Evolutionary conservation across 2,329 filamentous ascomycete species (phyloP).

Genomic region (Ophiostoma himal-ulmi): DNA sequence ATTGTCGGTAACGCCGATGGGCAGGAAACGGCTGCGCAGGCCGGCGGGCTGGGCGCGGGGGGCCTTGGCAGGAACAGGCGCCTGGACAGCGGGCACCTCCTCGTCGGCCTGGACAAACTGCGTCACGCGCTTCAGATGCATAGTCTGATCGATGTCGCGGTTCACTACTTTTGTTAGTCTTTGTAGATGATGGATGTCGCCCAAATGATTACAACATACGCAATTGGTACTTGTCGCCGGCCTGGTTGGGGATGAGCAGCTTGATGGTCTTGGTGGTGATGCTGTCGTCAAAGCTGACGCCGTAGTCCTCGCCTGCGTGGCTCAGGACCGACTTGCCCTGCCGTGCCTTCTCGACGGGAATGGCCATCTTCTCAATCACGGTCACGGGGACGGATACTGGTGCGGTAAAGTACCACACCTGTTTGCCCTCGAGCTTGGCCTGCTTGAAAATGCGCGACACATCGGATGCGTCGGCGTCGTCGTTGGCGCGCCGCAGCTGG

Average conservation of each 20-base stretch:
- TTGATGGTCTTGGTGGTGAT: constrained; percentile 48
- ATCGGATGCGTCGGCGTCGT: constrained; percentile 40
- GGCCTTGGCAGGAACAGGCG: constrained; percentile 43
- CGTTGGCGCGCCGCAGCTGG: constrained; percentile 46
- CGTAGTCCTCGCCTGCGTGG: constrained; percentile 59
- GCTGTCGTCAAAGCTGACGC: constrained; percentile 48
- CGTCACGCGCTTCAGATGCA: constrained; percentile 61
- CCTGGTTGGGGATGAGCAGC: constrained; percentile 54
- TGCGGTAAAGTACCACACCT: constrained; percentile 75
- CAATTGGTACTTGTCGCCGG: constrained; percentile 48
- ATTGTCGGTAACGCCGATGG: constrained; percentile 49
- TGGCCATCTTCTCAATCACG: constrained; percentile 58
- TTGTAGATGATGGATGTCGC: not conserved
- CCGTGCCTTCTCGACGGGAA: constrained; percentile 51
- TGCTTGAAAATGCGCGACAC: constrained; percentile 52
- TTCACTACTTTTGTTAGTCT: constrained; percentile 35
- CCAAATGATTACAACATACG: constrained; percentile 39
- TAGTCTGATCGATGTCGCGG: constrained; percentile 49
- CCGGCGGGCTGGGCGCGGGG: constrained; percentile 61
- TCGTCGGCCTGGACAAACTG: constrained; percentile 44
- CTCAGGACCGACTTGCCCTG: constrained; percentile 51
- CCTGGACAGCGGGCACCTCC: constrained; percentile 17
- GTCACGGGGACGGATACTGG: constrained; percentile 64
- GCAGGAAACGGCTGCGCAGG: constrained; percentile 60
- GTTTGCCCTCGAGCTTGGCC: constrained; percentile 59